phyloP scores from a whole-genome alignment of 2,329 filamentous ascomycete genomes.

The Pseudodiploospora longispora region DNA sequence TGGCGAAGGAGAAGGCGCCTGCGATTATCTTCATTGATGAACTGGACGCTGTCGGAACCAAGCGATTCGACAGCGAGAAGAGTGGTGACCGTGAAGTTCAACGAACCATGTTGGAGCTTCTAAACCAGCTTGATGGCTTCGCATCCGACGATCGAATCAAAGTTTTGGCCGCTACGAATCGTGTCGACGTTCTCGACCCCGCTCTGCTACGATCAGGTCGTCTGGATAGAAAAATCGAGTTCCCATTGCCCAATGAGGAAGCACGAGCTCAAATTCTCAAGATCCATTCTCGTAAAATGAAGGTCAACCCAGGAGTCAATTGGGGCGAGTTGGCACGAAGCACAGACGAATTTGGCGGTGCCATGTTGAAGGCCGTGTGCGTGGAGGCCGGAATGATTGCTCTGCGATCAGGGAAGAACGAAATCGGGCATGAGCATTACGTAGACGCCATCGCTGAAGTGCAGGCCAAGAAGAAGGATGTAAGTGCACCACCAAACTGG shows the following conservation, averaged over 20 bases:
- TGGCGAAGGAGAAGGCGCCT: slow-evolving; percentile 97
- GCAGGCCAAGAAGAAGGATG: slow-evolving; percentile 90
- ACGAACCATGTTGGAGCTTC: slow-evolving; percentile 95
- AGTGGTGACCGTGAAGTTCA: slow-evolving; percentile 96
- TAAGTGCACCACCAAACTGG: slow-evolving; percentile 28
- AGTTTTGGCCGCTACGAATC: slow-evolving; percentile 89
- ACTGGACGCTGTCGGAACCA: slow-evolving; percentile 94
- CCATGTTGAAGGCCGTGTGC: slow-evolving; percentile 96
- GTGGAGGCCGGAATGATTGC: slow-evolving; percentile 99
- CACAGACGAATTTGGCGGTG: slow-evolving; percentile 97
- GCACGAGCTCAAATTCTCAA: slow-evolving; percentile 92
- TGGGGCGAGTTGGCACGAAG: slow-evolving; percentile 93
- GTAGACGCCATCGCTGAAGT: slow-evolving; percentile 98
- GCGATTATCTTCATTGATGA: slow-evolving; percentile 99
- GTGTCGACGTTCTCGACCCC: slow-evolving; percentile 87
- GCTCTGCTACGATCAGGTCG: slow-evolving; percentile 85
- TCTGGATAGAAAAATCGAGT: slow-evolving; percentile 95
- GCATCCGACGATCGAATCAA: slow-evolving; percentile 96
- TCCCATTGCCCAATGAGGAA: slow-evolving; percentile 95
- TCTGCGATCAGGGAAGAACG: slow-evolving; percentile 84
- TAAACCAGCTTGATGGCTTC: slow-evolving; percentile 97
- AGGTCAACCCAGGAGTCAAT: slow-evolving; percentile 85
- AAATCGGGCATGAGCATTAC: slow-evolving; percentile 97
- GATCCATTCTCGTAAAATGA: slow-evolving; percentile 98
- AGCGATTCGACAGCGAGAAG: slow-evolving; percentile 98